Evolutionary conservation across 208 protist species (phyloP), one percentile per base, ranked within the genome.

Genomic region (Endotrypanum monterogeii): DNA sequence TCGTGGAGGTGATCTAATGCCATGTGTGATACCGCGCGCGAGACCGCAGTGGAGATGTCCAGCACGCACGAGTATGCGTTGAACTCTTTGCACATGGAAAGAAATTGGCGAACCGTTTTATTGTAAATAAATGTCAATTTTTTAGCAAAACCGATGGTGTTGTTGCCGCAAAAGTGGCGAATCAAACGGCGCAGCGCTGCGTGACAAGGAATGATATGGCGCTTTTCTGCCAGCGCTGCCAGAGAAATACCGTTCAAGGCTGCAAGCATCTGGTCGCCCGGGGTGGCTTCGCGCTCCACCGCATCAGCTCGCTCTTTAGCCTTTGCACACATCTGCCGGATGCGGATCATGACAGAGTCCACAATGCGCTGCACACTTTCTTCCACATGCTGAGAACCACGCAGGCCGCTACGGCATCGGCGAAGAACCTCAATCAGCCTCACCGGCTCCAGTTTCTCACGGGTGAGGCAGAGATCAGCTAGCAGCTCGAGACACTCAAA

Each of bases 51-150:
- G 1, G 80, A 69, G 11, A 85, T 67, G 60, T 84, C 77, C 28
- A 85, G 81, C 61, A 92, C 73, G 39, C 86, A 83, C 32, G 76
- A 41, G 23, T 67, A 73, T 37, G 90, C 51, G 35, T 85, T 80
- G 60, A 83, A 87, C 65, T 87, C 76, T 57, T 93, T 74, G 75
- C 87, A 92, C 61, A 91, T 76, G 55, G 52, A 63, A 28, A 93
- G 78, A 66, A 93, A 85, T 48, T 89, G 76, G 54, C 56, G 70
- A 3, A 83, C 86, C 6, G 86, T 83, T 55, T 84, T 82, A 80
- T 86, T 88, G 79, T 86, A 96, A 70, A 93, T 85, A 35, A 83
- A 82, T n/a, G 90, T 79, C 11, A 92, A 44, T 50, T 84, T 84
- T 55, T 82, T 87, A 6, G 88, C 88, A 46, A 85, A 82, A n/a